Base-by-base conservation (phyloP, 257 asterid species). In the Thymus quinquecostatus region DNA sequence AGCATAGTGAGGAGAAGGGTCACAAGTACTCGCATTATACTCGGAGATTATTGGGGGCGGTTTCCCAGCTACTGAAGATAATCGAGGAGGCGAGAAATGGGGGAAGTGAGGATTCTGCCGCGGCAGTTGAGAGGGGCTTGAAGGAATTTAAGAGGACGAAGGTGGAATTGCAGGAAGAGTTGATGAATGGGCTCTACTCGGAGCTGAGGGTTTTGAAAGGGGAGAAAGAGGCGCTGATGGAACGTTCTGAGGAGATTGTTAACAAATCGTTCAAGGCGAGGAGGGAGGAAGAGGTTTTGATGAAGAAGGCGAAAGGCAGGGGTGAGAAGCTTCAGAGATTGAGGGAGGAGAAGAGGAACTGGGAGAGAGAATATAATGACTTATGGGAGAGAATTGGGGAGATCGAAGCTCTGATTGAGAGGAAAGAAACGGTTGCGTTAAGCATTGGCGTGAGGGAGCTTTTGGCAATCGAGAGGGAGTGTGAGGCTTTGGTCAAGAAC, bases 381-480 rank as follows among this genome's bases (percentile, higher is more conserved):
- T 32, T 63, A 36, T 83, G 81, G 88, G 97, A 86, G 71, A 84
- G 84, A 82, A 83, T 95, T 64, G 82, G 66, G 66, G 94, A 88
- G 83, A 79, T 95, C 68, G 99, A 95, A 36, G 96, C 85, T 80
- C 80, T 76, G 78, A 88, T 92, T 8, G 68, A 62, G 45, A 78
- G 75, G 83, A 83, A 81, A 78, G 98, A 95, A 79, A 81, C 91
- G 13, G n/a, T 84, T 69, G 95, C 92, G 1, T 65, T 91, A 73
- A 86, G 90, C 82, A 78, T 88, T 78, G 95, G 96, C 66, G 88
- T 86, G 86, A 84, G 96, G 88, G 98, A 95, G 88, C 92, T 95
- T 75, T 79, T 77, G 51, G 84, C 78, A 66, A 84, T 95, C 14
- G 98, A 92, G 86, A 82, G 87, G 78, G 98, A 95, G 78, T 89